These are phyloP conservation scores for Pichia thaimueangensis DNA, from an alignment of 805 yeast species.

Conservation along the genomic window DNA sequence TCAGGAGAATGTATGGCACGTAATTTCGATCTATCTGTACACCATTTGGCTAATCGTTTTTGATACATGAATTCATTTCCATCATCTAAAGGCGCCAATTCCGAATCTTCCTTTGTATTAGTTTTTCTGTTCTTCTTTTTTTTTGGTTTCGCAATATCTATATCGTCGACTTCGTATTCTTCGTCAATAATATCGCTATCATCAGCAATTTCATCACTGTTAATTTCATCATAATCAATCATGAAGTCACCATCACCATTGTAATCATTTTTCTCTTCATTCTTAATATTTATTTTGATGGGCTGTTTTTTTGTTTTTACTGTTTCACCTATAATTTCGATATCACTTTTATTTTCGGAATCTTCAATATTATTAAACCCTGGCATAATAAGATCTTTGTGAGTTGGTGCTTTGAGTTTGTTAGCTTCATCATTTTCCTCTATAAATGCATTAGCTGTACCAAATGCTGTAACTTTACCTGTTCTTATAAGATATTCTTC, in stretches of 20 bases:
- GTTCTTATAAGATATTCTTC: slow-evolving; percentile 78
- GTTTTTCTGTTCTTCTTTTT: slow-evolving; percentile 12
- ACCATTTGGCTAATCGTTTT: slow-evolving; percentile 57
- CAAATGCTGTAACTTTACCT: slow-evolving; percentile 93
- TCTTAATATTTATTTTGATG: no score
- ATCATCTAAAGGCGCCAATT: slow-evolving; percentile 56
- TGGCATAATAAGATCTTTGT: slow-evolving; percentile 43
- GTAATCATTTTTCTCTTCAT: slow-evolving; percentile 8
- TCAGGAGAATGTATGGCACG: slow-evolving; percentile 30
- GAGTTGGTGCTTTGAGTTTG: slow-evolving; percentile 26
- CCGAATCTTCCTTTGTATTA: slow-evolving; percentile 16
- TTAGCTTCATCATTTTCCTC: slow-evolving; percentile 33
- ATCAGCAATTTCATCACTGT: slow-evolving; percentile 8
- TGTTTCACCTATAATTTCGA: slow-evolving; percentile 1
- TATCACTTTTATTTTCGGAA: slow-evolving; percentile 9
- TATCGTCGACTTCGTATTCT: background rate
- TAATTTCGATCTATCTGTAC: slow-evolving; percentile 39
- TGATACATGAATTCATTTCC: slow-evolving; percentile 70
- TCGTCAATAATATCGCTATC: slow-evolving; percentile 10
- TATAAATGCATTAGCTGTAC: slow-evolving; percentile 55
- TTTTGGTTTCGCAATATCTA: slow-evolving; percentile 3
- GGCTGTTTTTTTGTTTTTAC: background rate
- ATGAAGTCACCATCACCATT: slow-evolving; percentile 14
- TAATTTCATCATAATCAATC: slow-evolving; percentile 4
- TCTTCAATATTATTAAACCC: slow-evolving; percentile 33